Evolutionary conservation across 495 filamentous ascomycete genomes (phyloP), one percentile per base, ranked within the genome.

Genomic region (Gamarada debralockiae): DNA sequence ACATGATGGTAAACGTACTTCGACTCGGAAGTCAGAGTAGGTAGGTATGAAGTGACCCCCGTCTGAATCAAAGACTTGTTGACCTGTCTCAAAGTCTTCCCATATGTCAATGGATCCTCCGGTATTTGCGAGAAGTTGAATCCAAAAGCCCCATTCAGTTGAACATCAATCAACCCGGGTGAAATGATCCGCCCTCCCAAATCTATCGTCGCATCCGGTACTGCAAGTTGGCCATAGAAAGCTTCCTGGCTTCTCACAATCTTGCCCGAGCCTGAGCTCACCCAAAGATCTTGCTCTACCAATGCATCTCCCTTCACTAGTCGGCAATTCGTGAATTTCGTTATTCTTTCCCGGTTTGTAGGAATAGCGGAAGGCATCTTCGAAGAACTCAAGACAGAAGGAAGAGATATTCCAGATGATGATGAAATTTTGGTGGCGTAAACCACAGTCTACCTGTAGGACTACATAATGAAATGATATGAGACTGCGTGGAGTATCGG

Each of bases 81-180:
- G 34, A 92, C 74, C 36, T 76, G 70, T 52, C 75, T 73, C 31
- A 93, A 65, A 15, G 79, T 80, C 60, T 86, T 81, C 41, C 77
- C 74, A 64, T 92, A 95, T 41, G 74, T 71, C 13, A 79, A 73
- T 34, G 78, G 73, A 38, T 83, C 76, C n/a, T 83, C 77, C 5
- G 85, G 80, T 1, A 88, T 71, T 1, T 76, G 71, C 0, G 87
- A 91, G 66, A 92, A 92, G 70, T 93, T 88, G 71, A 92, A 90
- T 40, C 90, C 89, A 54, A 86, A 86, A 5, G 84, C 87, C 37
- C 90, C 90, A 60, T 95, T 95, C 40, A 92, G 76, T 63, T 95
- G 90, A 42, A 87, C 82, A 60, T 95, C 90, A 60, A 95, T 89
- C 58, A 93, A 77, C 13, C 89, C 90, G 0, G 89, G 88, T 12